Base-by-base conservation (phyloP, 2,329 filamentous ascomycete species). In the Cladosporium sp. region DNA sequence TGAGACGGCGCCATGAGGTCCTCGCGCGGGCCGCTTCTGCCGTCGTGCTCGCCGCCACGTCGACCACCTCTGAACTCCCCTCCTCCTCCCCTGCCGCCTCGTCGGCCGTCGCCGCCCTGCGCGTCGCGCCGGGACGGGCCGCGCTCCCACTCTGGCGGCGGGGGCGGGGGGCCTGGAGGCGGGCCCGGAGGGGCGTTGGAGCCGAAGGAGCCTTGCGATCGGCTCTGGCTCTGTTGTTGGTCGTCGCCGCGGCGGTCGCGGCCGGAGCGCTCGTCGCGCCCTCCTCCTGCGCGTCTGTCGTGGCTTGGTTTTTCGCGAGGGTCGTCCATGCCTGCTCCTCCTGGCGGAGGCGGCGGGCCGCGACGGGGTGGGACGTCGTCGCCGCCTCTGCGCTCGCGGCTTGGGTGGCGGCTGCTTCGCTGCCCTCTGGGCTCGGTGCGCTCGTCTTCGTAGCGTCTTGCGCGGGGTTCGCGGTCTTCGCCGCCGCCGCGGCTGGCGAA, bases 361-460 rank as follows among this genome's bases (percentile, higher is more conserved):
- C 17, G 57, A 50, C 7, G 57, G 58, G 50, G 49, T 15, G 56
- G 52, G 20, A 50, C 54, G 42, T 56, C 51, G 18, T 58, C 52
- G 12, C 64, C 58, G 4, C 49, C 32, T 48, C 62, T 43, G 12
- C 58, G 54, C 52, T 65, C 62, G 12, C 57, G 56, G 45, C 61
- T 63, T 2, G 59, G 50, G 29, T 64, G 53, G 24, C 63, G 60
- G 39, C 63, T 62, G 39, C 56, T 47, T 7, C 55, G 58, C 13
- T 56, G 54, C 13, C 55, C 53, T 18, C 39, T 36, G 12, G 53
- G 51, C n/a, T 41, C 45, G 3, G 19, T 32, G n/a, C 61, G 55
- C 13, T 64, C 59, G 18, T 63, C 61, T 27, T 64, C 59, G 7
- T 58, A 55, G 41, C 54, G 59, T 50, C 58, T 55, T 11, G 51